Percentiles rank a stretch among this genome's conserved stretches.
Conservation (phyloP, 306 rosid species). For the Gleditsia sinensis region DNA sequence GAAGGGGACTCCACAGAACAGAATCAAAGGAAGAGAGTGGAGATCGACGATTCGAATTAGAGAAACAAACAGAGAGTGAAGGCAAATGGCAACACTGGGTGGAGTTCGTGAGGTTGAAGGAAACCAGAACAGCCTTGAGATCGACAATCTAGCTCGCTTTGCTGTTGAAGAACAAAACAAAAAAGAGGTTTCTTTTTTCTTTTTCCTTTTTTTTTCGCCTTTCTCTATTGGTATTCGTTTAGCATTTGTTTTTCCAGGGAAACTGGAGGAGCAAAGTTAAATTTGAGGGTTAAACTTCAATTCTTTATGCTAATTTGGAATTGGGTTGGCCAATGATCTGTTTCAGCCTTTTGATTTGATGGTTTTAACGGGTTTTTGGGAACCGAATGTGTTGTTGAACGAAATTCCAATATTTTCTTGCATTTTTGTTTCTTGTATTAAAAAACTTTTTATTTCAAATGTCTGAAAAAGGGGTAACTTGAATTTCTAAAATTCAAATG, state of each 20-base stretch:
- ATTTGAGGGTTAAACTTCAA: neutral
- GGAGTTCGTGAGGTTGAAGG: conserved; percentile 14
- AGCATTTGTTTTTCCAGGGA: neutral
- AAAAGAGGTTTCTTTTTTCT: conserved; percentile 34
- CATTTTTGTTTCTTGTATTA: neutral
- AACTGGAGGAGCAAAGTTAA: neutral
- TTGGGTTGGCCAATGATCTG: neutral
- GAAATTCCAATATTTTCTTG: neutral
- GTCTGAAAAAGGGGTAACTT: neutral
- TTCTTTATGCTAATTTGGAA: neutral
- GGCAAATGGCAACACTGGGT: conserved; percentile 33
- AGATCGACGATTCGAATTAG: neutral
- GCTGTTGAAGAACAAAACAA: conserved; percentile 48
- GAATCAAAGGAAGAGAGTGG: neutral
- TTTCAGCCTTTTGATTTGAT: neutral
- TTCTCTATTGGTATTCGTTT: neutral
- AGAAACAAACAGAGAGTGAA: conserved; percentile 1
- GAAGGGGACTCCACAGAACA: neutral
- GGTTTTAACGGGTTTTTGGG: neutral
- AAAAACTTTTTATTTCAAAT: neutral
- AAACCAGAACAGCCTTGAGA: conserved; percentile 37
- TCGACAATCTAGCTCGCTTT: conserved; percentile 44
- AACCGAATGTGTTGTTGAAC: neutral
- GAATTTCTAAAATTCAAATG: neutral
- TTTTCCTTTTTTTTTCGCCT: neutral